Conservation (phyloP, 495 filamentous ascomycete species). For the Penicillium odoratum region DNA sequence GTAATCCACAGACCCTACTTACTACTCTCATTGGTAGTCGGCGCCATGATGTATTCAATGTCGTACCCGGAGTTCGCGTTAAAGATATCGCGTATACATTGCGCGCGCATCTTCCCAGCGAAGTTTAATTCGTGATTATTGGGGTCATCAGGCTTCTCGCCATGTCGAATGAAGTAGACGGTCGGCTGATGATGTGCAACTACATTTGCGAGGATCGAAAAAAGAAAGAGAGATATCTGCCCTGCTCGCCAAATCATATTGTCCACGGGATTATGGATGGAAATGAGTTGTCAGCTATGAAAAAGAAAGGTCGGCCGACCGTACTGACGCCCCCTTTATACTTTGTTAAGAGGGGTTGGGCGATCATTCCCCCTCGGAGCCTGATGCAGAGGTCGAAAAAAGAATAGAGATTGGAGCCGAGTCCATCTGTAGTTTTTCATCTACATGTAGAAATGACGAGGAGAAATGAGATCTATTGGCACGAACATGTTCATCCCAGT, state of each 20-base stretch:
- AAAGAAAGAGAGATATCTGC: not conserved
- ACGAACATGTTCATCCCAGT: too few species aligned
- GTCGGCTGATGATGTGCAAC: constrained; percentile 31
- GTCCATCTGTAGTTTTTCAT: too few species aligned
- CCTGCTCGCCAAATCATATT: not conserved
- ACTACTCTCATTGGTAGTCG: constrained; percentile 51
- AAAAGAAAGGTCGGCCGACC: not conserved
- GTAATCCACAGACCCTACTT: constrained; percentile 8
- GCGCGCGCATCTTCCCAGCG: constrained; percentile 47
- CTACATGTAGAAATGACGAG: too few species aligned
- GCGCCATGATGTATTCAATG: constrained; percentile 54
- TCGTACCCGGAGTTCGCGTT: constrained; percentile 46
- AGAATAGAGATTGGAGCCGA: not conserved
- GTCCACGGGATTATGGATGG: not conserved
- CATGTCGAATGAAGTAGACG: constrained; percentile 59
- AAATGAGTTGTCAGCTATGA: not conserved
- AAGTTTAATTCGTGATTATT: constrained; percentile 41
- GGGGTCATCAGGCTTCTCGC: constrained; percentile 53
- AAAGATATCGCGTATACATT: constrained; percentile 52
- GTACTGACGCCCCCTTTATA: not conserved
- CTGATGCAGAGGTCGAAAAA: not conserved
- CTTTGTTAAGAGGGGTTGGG: not conserved
- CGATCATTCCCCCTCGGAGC: not conserved
- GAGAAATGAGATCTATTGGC: too few species aligned
- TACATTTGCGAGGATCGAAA: not conserved